Base-by-base conservation (phyloP, 306 rosid genomes). In the Trifolium dubium region DNA sequence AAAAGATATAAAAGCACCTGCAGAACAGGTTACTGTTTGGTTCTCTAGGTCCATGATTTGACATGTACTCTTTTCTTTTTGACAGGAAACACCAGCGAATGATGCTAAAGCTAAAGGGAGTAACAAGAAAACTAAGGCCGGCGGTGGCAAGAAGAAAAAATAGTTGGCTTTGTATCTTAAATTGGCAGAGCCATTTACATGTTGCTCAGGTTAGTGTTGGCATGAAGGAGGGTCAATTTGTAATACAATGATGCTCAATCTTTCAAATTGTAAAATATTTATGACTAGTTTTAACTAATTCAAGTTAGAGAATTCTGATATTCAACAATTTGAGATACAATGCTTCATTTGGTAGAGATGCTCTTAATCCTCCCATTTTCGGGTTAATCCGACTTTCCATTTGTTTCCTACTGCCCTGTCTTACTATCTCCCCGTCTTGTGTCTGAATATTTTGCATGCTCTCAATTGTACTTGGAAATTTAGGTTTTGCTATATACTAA, bases 141-240 rank as follows among this genome's bases (percentile, higher is more conserved):
- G 86, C 61, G 86, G 86, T 46, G 83, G 88, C 58, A 87, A 23
- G 85, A 91, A 87, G 87, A 91, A 86, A 85, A 85, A 90, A 80
- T 85, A 78, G 70, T 71, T 76, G 68, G 68, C 67, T 37, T 61
- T 19, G 13, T 40, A 43, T 23, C 64, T 54, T 35, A 9, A 9
- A 69, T 13, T 8, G 76, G 63, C 69, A 17, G 69, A 56, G 80
- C 50, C 51, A 62, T 60, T 44, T 60, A 28, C 71, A 58, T 66
- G 74, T n/a, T 67, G 56, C 80, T 82, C 76, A 73, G 83, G 87
- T 82, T 72, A 71, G 85, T 32, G 50, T 66, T 63, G 23, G 77
- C 56, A 9, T 39, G 49, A 51, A 53, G 77, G 75, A 55, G 54
- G 54, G 40, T 67, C 28, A 15, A 56, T 46, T 67, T 1, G 46